Evolutionary conservation across 2,329 filamentous ascomycete genomes (phyloP).

Genomic region (Xylariales sp.): DNA sequence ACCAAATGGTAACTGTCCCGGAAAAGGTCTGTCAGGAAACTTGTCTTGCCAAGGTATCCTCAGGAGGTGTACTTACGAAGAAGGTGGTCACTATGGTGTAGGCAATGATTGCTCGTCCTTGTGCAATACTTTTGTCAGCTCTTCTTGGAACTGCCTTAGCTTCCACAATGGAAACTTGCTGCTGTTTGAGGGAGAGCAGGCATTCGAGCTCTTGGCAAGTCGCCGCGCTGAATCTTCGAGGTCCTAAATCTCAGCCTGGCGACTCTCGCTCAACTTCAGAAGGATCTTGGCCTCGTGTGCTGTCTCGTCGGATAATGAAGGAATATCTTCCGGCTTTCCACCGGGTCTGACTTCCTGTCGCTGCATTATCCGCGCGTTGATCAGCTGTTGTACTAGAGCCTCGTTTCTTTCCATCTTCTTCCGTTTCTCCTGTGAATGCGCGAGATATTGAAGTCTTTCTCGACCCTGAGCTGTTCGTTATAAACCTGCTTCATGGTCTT

Average conservation of each 20-base stretch:
- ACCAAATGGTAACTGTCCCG: no score
- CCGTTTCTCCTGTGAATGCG: no score
- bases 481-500: slow-evolving; percentile 27
- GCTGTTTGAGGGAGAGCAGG: background rate
- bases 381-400: no score
- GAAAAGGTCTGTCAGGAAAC: no score
- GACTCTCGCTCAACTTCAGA: background rate
- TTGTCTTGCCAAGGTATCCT: no score
- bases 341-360: no score
- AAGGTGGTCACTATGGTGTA: no score
- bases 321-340: no score
- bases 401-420: no score
- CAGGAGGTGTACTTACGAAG: no score
- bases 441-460: slow-evolving; percentile 14
- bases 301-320: no score
- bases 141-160: background rate
- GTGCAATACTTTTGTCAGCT: background rate
- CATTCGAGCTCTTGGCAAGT: background rate
- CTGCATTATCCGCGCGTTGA: no score
- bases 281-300: background rate
- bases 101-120: background rate
- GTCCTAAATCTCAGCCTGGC: background rate
- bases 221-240: background rate
- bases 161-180: background rate
- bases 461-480: slow-evolving; percentile 18